A percentile compares a stretch with the other conserved stretches of the same genome.
These are phyloP conservation scores for Blastobotrys elegans DNA, from an alignment of 1,139 yeast species.

Conservation along the genomic window DNA sequence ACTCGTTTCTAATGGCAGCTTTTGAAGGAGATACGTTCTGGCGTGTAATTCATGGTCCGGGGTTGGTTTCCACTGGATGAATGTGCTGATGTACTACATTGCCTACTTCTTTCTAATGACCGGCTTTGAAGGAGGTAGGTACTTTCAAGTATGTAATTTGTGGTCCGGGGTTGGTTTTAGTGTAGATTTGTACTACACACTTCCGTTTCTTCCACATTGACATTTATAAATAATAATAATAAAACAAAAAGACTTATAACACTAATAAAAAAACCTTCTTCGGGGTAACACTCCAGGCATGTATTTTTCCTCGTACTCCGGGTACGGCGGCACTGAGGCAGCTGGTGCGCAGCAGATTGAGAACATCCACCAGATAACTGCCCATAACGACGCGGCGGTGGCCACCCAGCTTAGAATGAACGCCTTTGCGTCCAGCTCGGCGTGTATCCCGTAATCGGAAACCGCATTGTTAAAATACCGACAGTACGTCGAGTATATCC, in stretches of 20 bases:
- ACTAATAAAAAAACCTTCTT: constrained; percentile 5
- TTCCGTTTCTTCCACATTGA: no score
- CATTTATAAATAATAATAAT: no score
- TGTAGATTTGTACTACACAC: no score
- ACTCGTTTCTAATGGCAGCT: no score
- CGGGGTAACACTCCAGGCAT: constrained; percentile 28
- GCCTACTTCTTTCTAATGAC: no score
- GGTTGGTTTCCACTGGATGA: no score
- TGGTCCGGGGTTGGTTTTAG: no score
- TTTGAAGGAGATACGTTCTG: no score
- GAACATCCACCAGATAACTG: constrained; percentile 39
- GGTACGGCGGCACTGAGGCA: constrained; percentile 1
- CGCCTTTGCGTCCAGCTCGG: constrained; percentile 36
- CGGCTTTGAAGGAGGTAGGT: no score
- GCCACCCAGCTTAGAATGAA: constrained; percentile 46
- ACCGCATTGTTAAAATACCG: constrained; percentile 38
- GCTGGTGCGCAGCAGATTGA: constrained; percentile 37
- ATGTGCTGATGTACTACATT: no score
- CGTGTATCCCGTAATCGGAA: constrained; percentile 38
- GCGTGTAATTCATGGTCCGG: no score
- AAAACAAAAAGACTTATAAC: background rate
- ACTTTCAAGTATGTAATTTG: no score
- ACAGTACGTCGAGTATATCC: constrained; percentile 36
- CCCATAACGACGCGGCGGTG: constrained; percentile 36
- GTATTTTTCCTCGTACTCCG: constrained; percentile 29